Evolutionary conservation across 75 land plant genomes (phyloP).

Genomic region (Gnetum montanum): DNA sequence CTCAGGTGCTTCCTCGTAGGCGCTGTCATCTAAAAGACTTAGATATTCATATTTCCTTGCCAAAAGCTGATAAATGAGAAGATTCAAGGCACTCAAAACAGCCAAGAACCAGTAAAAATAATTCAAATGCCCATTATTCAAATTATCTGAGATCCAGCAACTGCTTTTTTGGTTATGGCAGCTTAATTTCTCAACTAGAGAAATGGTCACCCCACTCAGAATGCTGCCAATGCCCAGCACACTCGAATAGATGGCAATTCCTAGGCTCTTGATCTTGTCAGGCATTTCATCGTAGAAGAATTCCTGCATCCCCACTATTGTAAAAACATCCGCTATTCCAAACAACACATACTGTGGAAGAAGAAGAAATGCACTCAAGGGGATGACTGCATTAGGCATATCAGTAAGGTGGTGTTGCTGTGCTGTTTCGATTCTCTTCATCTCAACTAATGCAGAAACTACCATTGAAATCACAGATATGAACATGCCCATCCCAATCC

Average conservation of each 20-base stretch:
- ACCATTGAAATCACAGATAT: constrained; percentile 69
- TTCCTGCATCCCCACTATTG: constrained; percentile 86
- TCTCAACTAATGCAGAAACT: constrained; percentile 58
- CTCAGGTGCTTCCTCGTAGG: not conserved
- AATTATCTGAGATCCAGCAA: constrained; percentile 61
- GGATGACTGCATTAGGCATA: constrained; percentile 11
- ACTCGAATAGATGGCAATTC: constrained; percentile 63
- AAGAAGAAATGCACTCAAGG: constrained; percentile 67
- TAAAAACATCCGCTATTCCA: constrained; percentile 87
- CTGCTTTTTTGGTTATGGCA: constrained; percentile 8
- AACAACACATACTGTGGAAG: constrained; percentile 79
- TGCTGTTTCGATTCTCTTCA: constrained; percentile 26
- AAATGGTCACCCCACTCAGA: constrained; percentile 48
- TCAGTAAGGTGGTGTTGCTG: constrained; percentile 7
- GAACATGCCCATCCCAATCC: constrained; percentile 77
- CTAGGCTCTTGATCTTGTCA: constrained; percentile 66
- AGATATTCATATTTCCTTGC: constrained; percentile 2
- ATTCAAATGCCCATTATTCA: constrained; percentile 34
- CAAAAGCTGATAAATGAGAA: constrained; percentile 19
- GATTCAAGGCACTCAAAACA: constrained; percentile 14
- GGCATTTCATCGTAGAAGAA: constrained; percentile 85
- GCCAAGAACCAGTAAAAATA: constrained; percentile 45
- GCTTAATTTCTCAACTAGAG: constrained; percentile 30
- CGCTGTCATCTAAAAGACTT: not conserved
- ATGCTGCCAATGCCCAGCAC: constrained; percentile 83